These are phyloP conservation scores for Chenopodium formosanum DNA, from an alignment of 148 eudicot species.

Conservation along the genomic window DNA sequence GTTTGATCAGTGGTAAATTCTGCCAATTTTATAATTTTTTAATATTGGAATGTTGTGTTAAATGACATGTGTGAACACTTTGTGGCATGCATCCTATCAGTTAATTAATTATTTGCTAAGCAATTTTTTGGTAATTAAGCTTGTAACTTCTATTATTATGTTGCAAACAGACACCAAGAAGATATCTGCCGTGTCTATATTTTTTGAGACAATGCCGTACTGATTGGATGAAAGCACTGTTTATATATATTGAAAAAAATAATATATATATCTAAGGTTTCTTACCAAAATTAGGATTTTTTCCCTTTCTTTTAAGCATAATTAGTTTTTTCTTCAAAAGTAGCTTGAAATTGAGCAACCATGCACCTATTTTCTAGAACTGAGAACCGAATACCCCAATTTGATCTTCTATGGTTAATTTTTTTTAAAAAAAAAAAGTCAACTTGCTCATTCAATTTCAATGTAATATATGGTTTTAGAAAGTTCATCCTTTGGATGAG, in stretches of 20 bases:
- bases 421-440: background rate
- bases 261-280: background rate
- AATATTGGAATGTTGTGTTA: too few relatives aligned
- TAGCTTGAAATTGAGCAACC: background rate
- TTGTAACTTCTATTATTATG: too few relatives aligned
- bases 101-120: too few relatives aligned
- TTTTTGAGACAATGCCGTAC: constrained; percentile 99
- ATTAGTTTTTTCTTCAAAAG: background rate
- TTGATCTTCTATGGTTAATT: background rate
- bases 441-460: background rate
- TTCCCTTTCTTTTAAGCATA: background rate
- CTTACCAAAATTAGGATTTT: background rate
- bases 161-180: too few relatives aligned
- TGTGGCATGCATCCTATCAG: too few relatives aligned
- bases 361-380: background rate
- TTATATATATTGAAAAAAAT: constrained; percentile 30
- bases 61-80: too few relatives aligned
- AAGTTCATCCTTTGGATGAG: background rate
- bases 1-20: background rate
- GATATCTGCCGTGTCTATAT: constrained; percentile 46
- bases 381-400: background rate
- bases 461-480: background rate
- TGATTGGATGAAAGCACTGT: constrained; percentile 93
- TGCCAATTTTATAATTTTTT: background rate
- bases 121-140: too few relatives aligned